Base-by-base conservation (phyloP, 2,329 filamentous ascomycete species). In the Cytospora piceicola region DNA sequence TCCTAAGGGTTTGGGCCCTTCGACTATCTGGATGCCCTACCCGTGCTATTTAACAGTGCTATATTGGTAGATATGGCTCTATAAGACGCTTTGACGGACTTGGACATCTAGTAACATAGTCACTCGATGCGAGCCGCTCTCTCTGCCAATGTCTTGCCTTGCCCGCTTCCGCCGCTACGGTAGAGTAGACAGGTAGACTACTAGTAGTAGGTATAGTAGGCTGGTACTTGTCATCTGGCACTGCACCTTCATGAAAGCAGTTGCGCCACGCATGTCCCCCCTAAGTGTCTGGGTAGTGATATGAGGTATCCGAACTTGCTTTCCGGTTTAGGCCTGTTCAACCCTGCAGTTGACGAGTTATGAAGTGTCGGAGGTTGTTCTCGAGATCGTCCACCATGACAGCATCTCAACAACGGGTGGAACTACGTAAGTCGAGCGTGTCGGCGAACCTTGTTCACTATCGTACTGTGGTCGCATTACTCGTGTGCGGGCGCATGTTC, bases 401-500 rank as follows among this genome's bases (percentile, higher is more conserved):
- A 49, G n/a, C 46, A 49, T 49, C 46, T 49, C 46, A 49, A 49
- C 46, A 49, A 49, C 46, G 24, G n/a, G 15, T 1, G 46, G 11
- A 24, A 12, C 46, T 49, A 49, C 46, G 46, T 49, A 49, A 49
- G 46, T 12, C n/a, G n/a, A 49, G 6, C 46, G 46, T 49, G 46
- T 24, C n/a, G 46, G 14, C 34, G 34, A 42, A 42, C 46, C n/a
- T 24, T 22, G 46, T 22, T 49, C 46, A 22, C n/a, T 49, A 49
- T 20, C 46, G 5, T 24, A 24, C 46, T 56, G 53, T 63, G 60
- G 53, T 39, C 56, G 52, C 60, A 57, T 63, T 63, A 63, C 60
- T 63, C 60, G 60, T 54, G 39, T 39, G 30, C 53, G 8, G 51
- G 52, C 7, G 42, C 12, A 53, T 49, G 46, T 22, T 49, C 46